Conservation (phyloP, 2,329 filamentous ascomycete species). For the Colletotrichum cereale region DNA sequence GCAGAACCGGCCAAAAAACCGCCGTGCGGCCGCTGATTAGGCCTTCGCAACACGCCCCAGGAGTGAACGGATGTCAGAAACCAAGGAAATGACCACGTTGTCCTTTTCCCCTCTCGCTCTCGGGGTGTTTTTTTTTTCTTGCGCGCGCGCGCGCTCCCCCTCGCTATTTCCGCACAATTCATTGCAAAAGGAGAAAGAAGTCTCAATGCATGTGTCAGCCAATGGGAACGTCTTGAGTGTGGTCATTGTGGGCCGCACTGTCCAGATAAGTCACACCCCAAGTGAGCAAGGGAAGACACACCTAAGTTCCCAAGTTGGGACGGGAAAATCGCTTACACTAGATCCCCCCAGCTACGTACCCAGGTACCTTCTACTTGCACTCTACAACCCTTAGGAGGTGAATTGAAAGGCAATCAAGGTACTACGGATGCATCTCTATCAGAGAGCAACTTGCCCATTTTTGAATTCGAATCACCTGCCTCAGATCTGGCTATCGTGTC, state of each 20-base stretch:
- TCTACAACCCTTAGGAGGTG: not conserved
- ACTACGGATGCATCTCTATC: not conserved
- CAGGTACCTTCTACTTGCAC: not conserved
- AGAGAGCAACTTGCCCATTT: not conserved
- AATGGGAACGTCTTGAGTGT: conserved; percentile 13
- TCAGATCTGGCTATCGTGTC: not conserved
- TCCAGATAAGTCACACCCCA: conserved; percentile 7
- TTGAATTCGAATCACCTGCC: not conserved
- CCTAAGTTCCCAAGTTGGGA: not conserved
- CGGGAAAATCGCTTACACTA: not conserved
- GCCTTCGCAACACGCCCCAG: not conserved
- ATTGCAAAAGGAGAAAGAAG: conserved; percentile 15
- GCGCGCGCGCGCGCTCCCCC: conserved; percentile 12
- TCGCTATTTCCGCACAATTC: conserved; percentile 36
- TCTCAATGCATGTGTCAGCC: conserved; percentile 36
- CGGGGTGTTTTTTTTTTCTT: not conserved
- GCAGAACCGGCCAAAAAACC: conserved; percentile 19
- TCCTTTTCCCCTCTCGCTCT: conserved; percentile 15
- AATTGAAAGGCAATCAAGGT: not conserved
- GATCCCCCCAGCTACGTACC: not conserved
- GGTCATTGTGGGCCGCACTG: conserved; percentile 23
- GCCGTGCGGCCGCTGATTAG: not conserved
- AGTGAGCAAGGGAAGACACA: conserved; percentile 7
- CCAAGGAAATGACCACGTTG: conserved; percentile 36
- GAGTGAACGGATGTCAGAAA: conserved; percentile 34